Evolutionary conservation across 1,284 basidiomycete species (phyloP), one percentile per base, ranked within the genome.

Genomic region (Apiotrichum siamense): DNA sequence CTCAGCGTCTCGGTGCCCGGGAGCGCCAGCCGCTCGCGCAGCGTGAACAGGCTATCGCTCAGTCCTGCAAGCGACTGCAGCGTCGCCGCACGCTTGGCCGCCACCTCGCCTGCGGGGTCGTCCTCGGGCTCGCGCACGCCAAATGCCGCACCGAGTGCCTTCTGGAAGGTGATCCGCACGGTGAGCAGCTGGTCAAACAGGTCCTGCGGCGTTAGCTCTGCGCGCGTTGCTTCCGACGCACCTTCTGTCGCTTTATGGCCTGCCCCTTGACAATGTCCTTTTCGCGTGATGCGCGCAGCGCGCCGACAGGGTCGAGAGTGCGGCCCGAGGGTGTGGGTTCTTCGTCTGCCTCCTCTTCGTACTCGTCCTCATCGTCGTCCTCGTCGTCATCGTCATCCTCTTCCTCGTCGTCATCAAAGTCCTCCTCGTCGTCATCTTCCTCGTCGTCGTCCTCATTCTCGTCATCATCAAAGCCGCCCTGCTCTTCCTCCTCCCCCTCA

Each of bases 141-240:
- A 44, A 55, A 60, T 5, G 82, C 78, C 12, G 83, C 77, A 1
- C 76, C 67, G 40, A 84, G 77, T 21, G 83, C 81, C 75, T 91
- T 96, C 74, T 96, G 92, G 47, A 94, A 73, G 26, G 84, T 84
- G 68, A 97, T 97, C 32, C 92, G 83, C 18, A 87, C 81, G 65
- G 93, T 88, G 32, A 96, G 78, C 31, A 96, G 76, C 7, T 79
- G 78, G 67, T 94, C 88, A 83, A 88, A 94, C 27, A 91, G 75
- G 6, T 78, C 77, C 89, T 94, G 57, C 15, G 20, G 20, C 17
- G 58, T 48, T 7, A 48, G 54, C n/a, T 20, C n/a, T n/a, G 1
- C 7, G 2, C 29, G 32, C 48, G 48, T 18, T 7, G 12, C 6
- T 33, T 35, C 24, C 3, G 37, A 77, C 84, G 60, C 64, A 87